Percentiles rank a stretch among this genome's conserved stretches.
phyloP scores from a whole-genome alignment of 2,329 filamentous ascomycete genomes.

The Sporothrix inflata region DNA sequence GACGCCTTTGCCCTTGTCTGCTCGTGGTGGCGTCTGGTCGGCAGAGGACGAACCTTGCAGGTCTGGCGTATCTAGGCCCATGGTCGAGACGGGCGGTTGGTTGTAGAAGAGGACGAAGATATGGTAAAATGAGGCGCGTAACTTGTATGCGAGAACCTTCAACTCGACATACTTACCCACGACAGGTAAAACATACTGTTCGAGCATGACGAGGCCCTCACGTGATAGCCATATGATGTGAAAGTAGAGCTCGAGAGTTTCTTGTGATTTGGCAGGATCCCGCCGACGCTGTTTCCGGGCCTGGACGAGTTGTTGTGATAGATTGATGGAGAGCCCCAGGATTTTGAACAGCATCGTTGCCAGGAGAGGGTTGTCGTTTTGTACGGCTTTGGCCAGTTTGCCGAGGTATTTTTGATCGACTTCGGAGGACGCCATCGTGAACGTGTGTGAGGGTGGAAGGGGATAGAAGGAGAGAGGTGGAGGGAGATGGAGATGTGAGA shows the following conservation, averaged over 20 bases:
- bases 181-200: constrained; percentile 85
- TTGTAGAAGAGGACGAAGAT: constrained; percentile 97
- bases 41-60: constrained; percentile 42
- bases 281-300: constrained; percentile 81
- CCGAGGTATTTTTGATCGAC: constrained; percentile 97
- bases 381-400: constrained; percentile 79
- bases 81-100: constrained; percentile 72
- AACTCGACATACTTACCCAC: constrained; percentile 78
- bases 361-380: constrained; percentile 75
- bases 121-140: constrained; percentile 93
- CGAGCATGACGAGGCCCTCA: constrained; percentile 85
- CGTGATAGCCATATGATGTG: constrained; percentile 96
- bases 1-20: constrained; percentile 55
- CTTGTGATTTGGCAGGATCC: constrained; percentile 77
- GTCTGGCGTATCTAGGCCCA: constrained; percentile 57
- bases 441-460: neutral
- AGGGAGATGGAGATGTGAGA: neutral
- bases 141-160: constrained; percentile 86
- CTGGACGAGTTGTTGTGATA: constrained; percentile 79
- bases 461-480: neutral
- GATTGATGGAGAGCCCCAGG: constrained; percentile 83
- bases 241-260: constrained; percentile 77
- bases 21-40: constrained; percentile 42
- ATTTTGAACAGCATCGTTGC: constrained; percentile 87
- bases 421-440: constrained; percentile 89